These are phyloP conservation scores for Ceratocystis albifundus DNA, from an alignment of 2,329 filamentous ascomycete genomes.

Conservation along the genomic window DNA sequence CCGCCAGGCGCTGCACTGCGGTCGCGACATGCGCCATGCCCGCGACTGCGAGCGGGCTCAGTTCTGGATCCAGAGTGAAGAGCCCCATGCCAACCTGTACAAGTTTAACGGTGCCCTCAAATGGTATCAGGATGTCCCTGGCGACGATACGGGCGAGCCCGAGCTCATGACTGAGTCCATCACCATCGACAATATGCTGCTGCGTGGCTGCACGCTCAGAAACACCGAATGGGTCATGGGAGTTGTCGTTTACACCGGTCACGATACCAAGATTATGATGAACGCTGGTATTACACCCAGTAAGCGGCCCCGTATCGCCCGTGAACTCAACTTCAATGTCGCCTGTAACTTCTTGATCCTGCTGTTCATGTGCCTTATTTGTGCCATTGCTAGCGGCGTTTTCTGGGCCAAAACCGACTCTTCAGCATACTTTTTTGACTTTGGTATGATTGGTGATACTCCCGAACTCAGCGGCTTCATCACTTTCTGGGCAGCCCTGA, in stretches of 20 bases:
- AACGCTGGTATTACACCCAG: slow-evolving; percentile 91
- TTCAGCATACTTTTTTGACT: slow-evolving; percentile 74
- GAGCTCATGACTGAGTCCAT: slow-evolving; percentile 85
- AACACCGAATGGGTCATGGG: slow-evolving; percentile 96
- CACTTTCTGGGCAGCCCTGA: slow-evolving; percentile 90
- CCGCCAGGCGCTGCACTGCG: slow-evolving; percentile 77
- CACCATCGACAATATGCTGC: slow-evolving; percentile 84
- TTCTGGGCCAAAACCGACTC: slow-evolving; percentile 65
- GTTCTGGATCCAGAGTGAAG: slow-evolving; percentile 81
- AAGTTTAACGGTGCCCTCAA: slow-evolving; percentile 82
- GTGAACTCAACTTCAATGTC: slow-evolving; percentile 94
- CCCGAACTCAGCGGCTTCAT: slow-evolving; percentile 79
- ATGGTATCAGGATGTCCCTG: slow-evolving; percentile 65
- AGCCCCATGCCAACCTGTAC: slow-evolving; percentile 87
- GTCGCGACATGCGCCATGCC: slow-evolving; percentile 71
- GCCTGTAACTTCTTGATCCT: slow-evolving; percentile 91
- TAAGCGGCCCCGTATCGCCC: slow-evolving; percentile 82
- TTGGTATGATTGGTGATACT: slow-evolving; percentile 63
- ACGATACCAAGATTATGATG: slow-evolving; percentile 98
- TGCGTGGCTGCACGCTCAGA: slow-evolving; percentile 83
- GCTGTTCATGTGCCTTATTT: slow-evolving; percentile 76
- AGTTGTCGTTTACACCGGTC: slow-evolving; percentile 79
- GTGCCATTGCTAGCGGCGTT: slow-evolving; percentile 72
- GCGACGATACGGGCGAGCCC: slow-evolving; percentile 48
- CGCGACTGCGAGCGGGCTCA: slow-evolving; percentile 82